These are phyloP conservation scores for Xylaria sp. DNA, from an alignment of 495 filamentous ascomycete species.

Conservation along the genomic window DNA sequence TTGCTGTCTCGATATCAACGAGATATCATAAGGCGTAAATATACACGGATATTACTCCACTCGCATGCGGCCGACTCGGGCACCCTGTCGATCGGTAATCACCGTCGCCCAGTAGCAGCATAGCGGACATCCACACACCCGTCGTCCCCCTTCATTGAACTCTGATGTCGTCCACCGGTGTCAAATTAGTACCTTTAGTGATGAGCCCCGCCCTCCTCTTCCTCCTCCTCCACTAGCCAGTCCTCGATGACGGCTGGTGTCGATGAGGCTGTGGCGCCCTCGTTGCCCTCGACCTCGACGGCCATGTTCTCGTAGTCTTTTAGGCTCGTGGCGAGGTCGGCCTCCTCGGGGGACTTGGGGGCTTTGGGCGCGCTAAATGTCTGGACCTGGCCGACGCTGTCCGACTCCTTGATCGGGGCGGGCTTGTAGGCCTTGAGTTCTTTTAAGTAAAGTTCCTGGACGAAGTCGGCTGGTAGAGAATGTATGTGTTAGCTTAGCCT, in stretches of 20 bases:
- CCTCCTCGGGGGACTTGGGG: constrained; percentile 88
- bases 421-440: constrained; percentile 95
- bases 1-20: constrained; percentile 24
- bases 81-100: constrained; percentile 13
- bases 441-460: constrained; percentile 95
- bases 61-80: constrained; percentile 14
- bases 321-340: constrained; percentile 86
- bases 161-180: neutral
- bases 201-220: constrained; percentile 48
- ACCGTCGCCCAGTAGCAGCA: constrained; percentile 16
- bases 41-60: constrained; percentile 34
- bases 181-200: constrained; percentile 41
- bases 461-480: constrained; percentile 74
- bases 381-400: constrained; percentile 89
- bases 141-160: neutral
- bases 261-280: constrained; percentile 42
- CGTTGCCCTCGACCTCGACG: constrained; percentile 95
- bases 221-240: constrained; percentile 58
- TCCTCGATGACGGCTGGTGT: constrained; percentile 53
- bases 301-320: constrained; percentile 90
- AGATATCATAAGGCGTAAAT: constrained; percentile 30
- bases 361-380: constrained; percentile 80
- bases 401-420: constrained; percentile 78
- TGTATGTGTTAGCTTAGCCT: constrained; percentile 1
- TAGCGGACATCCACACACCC: constrained; percentile 7